Evolutionary conservation across 164 flowering plant genomes (phyloP).

Genomic region (Vitis rotundifolia): DNA sequence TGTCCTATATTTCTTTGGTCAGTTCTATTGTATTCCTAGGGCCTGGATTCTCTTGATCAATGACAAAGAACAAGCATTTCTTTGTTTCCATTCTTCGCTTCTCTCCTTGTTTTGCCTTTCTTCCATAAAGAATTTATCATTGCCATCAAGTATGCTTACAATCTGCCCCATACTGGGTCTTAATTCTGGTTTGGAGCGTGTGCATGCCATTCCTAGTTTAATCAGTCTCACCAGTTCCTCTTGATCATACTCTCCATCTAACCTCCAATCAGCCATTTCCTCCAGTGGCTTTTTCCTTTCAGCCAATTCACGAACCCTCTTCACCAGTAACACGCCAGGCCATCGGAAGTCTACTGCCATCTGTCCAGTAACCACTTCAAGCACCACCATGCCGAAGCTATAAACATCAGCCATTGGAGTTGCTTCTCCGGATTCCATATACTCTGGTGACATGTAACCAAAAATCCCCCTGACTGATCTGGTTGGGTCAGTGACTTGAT

Average conservation of each 20-base stretch:
- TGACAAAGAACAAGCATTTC: conserved; percentile 56
- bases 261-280: conserved; percentile 61
- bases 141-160: conserved; percentile 76
- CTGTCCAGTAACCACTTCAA: conserved; percentile 77
- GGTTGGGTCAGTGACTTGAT: conserved; percentile 23
- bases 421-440: conserved; percentile 70
- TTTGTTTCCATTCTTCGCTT: conserved; percentile 60
- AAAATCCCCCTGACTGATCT: conserved; percentile 78
- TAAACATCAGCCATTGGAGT: conserved; percentile 73
- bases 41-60: conserved; percentile 76
- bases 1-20: background rate
- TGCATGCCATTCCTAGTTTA: conserved; percentile 75
- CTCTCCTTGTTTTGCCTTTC: conserved; percentile 40
- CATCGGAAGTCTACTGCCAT: conserved; percentile 76
- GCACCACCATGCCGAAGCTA: conserved; percentile 88
- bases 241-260: conserved; percentile 50
- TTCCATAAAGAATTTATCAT: conserved; percentile 44
- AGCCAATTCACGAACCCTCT: conserved; percentile 50
- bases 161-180: conserved; percentile 86
- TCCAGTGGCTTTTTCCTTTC: conserved; percentile 43
- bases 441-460: conserved; percentile 95
- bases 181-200: conserved; percentile 55
- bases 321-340: conserved; percentile 67
- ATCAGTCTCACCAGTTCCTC: conserved; percentile 62
- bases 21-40: conserved; percentile 71